These are phyloP conservation scores for Plasmodium blacklocki DNA, from an alignment of 169 alveolate genomes.

Conservation along the genomic window DNA sequence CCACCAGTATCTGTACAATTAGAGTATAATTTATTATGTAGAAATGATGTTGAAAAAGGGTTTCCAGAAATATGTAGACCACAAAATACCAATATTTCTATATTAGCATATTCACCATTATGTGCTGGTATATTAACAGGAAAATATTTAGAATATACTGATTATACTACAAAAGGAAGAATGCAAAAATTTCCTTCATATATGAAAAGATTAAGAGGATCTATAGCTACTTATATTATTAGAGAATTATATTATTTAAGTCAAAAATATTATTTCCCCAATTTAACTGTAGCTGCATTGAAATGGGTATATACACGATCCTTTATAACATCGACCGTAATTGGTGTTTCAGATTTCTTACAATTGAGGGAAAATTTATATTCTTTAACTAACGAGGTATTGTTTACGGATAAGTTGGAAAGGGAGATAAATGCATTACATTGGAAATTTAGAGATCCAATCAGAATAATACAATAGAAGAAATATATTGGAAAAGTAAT, in stretches of 20 bases:
- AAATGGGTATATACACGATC: constrained; percentile 89
- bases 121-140: constrained; percentile 91
- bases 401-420: constrained; percentile 86
- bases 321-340: constrained; percentile 86
- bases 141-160: constrained; percentile 87
- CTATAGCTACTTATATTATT: constrained; percentile 88
- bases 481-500: too few species aligned
- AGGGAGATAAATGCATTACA: constrained; percentile 87
- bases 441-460: constrained; percentile 91
- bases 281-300: constrained; percentile 84
- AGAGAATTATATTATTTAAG: constrained; percentile 85
- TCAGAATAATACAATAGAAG: constrained; percentile 83
- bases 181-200: constrained; percentile 88
- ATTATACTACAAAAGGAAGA: constrained; percentile 88
- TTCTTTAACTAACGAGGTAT: constrained; percentile 81
- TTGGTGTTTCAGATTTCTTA: constrained; percentile 85
- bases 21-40: constrained; percentile 84
- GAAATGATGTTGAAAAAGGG: constrained; percentile 90
- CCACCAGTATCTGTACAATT: constrained; percentile 87
- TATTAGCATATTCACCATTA: constrained; percentile 86
- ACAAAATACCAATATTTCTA: constrained; percentile 83
- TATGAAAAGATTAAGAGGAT: constrained; percentile 88
- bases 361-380: constrained; percentile 88
- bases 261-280: constrained; percentile 82
- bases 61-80: constrained; percentile 88